phyloP scores from a whole-genome alignment of 164 flowering plant genomes.

The Litsea cubeba region DNA sequence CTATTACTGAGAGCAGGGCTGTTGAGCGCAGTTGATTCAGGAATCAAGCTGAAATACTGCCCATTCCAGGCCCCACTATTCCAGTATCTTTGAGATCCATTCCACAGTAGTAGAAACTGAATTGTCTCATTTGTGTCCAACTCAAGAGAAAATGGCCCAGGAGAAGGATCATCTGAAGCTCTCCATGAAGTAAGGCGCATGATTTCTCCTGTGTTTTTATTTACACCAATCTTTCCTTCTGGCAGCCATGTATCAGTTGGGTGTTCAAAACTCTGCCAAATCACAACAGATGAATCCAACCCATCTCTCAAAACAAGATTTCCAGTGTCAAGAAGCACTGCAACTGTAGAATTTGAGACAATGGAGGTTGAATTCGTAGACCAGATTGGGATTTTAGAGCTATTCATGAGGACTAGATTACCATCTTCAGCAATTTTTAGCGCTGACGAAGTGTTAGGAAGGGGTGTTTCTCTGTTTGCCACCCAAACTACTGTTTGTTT shows the following conservation, averaged over 20 bases:
- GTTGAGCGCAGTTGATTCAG: background rate
- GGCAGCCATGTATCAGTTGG: constrained; percentile 9
- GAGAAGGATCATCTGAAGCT: constrained; percentile 6
- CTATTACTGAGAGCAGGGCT: background rate
- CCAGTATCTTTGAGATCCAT: constrained; percentile 1
- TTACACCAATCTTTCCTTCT: constrained; percentile 3
- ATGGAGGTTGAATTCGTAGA: constrained; percentile 39
- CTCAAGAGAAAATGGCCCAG: constrained; percentile 5
- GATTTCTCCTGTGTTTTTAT: background rate
- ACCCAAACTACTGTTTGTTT: background rate
- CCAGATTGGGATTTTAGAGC: constrained; percentile 42
- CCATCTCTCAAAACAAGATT: constrained; percentile 47
- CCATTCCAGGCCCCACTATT: constrained; percentile 6
- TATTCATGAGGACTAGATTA: constrained; percentile 47
- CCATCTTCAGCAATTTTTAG: constrained; percentile 31
- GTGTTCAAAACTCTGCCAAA: constrained; percentile 63
- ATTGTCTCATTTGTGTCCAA: background rate
- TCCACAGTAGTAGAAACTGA: background rate
- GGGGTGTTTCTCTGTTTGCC: constrained; percentile 19
- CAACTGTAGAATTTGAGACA: constrained; percentile 20
- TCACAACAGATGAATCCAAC: constrained; percentile 12
- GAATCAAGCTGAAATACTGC: background rate
- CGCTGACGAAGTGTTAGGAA: constrained; percentile 9
- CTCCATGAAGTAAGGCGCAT: constrained; percentile 1
- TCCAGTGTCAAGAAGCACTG: constrained; percentile 46